Evolutionary conservation across 108 stramenopile species (phyloP).

Genomic region (Nannochloropsis oceanica): DNA sequence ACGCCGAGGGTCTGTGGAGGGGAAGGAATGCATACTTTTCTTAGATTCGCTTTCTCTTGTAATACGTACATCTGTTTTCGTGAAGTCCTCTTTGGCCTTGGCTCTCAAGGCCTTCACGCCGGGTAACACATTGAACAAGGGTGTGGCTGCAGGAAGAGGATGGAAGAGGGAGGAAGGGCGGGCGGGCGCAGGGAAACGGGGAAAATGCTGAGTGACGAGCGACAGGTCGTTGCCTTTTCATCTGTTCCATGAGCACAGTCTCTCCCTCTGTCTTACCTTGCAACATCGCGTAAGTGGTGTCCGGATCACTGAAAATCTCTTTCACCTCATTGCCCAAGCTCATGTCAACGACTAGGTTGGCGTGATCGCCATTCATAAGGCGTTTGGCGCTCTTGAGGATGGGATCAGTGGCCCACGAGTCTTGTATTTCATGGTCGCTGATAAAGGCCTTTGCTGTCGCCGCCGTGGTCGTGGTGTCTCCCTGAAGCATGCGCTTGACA

Average conservation of each 20-base stretch:
- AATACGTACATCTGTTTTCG: neutral
- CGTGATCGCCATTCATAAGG: neutral
- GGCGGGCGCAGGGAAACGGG: too few relatives aligned
- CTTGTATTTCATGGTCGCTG: neutral
- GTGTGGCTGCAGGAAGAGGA: neutral
- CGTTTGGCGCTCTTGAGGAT: neutral
- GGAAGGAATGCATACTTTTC: too few relatives aligned
- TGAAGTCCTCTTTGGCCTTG: neutral
- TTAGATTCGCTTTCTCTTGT: too few relatives aligned
- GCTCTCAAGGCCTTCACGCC: neutral
- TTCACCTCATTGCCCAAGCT: neutral
- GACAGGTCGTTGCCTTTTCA: too few relatives aligned
- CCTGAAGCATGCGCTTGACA: neutral
- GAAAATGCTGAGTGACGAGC: too few relatives aligned
- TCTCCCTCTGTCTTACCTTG: neutral
- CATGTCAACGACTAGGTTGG: neutral
- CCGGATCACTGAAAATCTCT: neutral
- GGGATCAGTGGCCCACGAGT: neutral
- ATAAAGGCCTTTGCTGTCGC: neutral
- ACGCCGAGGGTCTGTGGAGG: too few relatives aligned
- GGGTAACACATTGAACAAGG: neutral
- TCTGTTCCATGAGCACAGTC: too few relatives aligned
- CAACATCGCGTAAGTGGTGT: neutral
- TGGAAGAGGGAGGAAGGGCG: too few relatives aligned
- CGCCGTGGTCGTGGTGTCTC: neutral